These are phyloP conservation scores for Stylonectria norvegica DNA, from an alignment of 2,329 filamentous ascomycete species.

Conservation along the genomic window DNA sequence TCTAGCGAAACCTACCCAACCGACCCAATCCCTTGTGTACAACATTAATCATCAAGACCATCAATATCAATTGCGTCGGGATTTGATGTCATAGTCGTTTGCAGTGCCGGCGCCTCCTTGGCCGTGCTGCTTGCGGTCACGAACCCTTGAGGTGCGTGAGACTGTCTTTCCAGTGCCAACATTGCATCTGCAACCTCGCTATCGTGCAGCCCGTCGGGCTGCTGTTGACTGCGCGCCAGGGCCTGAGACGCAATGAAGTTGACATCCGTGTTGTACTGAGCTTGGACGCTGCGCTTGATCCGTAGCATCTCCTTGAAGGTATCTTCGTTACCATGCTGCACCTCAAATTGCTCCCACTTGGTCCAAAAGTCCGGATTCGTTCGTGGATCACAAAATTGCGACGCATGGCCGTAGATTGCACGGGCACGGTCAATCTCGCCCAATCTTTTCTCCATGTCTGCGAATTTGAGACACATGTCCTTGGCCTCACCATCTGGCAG, in stretches of 20 bases:
- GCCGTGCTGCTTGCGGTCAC: slow-evolving; percentile 79
- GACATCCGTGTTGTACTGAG: slow-evolving; percentile 98
- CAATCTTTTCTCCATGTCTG: slow-evolving; percentile 88
- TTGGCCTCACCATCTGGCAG: slow-evolving; percentile 89
- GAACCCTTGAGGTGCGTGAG: slow-evolving; percentile 85
- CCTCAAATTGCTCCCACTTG: slow-evolving; percentile 96
- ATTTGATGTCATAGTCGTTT: slow-evolving; percentile 56
- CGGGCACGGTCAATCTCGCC: slow-evolving; percentile 93
- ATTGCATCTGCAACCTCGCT: slow-evolving; percentile 71
- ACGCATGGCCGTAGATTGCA: slow-evolving; percentile 94
- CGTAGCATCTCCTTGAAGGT: slow-evolving; percentile 99
- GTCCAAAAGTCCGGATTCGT: slow-evolving; percentile 89
- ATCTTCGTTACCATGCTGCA: slow-evolving; percentile 97
- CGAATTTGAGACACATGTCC: slow-evolving; percentile 98
- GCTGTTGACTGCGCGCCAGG: slow-evolving; percentile 75
- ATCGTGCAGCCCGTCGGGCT: slow-evolving; percentile 42
- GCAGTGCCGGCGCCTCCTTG: slow-evolving; percentile 46
- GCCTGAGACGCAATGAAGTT: slow-evolving; percentile 98
- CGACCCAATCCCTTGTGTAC: slow-evolving; percentile 8
- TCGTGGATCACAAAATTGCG: slow-evolving; percentile 93
- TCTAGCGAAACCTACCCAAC: slow-evolving; percentile 15
- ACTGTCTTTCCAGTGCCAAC: slow-evolving; percentile 82
- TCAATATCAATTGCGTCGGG: slow-evolving; percentile 85
- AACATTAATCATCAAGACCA: slow-evolving; percentile 59
- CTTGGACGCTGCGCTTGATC: slow-evolving; percentile 95